These are phyloP conservation scores for Lipomyces sp. DNA, from an alignment of 805 yeast genomes.

Conservation along the genomic window DNA sequence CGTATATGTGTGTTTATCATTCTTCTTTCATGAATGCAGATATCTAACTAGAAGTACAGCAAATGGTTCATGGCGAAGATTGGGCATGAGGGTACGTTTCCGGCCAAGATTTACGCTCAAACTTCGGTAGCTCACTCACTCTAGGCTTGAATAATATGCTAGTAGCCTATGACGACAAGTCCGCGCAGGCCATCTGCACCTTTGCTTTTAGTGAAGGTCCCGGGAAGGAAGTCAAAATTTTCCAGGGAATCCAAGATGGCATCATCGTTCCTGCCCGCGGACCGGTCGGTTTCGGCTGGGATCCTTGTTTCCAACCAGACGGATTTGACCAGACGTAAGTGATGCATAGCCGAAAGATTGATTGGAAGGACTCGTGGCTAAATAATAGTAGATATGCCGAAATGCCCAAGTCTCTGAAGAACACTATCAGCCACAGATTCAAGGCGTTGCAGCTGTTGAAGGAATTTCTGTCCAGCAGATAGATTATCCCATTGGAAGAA, in stretches of 20 bases:
- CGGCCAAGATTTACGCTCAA: too few relatives aligned
- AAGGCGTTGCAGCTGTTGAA: conserved; percentile 77
- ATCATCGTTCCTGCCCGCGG: conserved; percentile 78
- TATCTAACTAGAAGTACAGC: conserved; percentile 30
- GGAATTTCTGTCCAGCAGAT: conserved; percentile 49
- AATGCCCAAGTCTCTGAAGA: conserved; percentile 76
- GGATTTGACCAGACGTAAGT: conserved; percentile 66
- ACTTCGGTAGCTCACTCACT: background rate
- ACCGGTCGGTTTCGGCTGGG: conserved; percentile 90
- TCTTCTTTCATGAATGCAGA: background rate
- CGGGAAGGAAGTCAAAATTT: conserved; percentile 69
- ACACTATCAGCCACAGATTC: conserved; percentile 83
- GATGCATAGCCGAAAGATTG: background rate
- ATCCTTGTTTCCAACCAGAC: conserved; percentile 82
- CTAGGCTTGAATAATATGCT: conserved; percentile 75
- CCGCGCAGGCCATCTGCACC: conserved; percentile 88
- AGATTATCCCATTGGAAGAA: background rate
- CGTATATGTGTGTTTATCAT: conserved; percentile 57
- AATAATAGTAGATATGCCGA: conserved; percentile 69
- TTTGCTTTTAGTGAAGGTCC: conserved; percentile 90
- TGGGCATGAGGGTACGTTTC: conserved; percentile 58
- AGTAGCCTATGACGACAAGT: conserved; percentile 77
- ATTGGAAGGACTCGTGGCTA: background rate
- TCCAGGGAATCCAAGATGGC: conserved; percentile 75
- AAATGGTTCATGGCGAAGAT: conserved; percentile 86